Percentiles rank a stretch among this genome's conserved stretches.
phyloP scores from a whole-genome alignment of 2,329 filamentous ascomycete species.

The Diaporthe nobilis region DNA sequence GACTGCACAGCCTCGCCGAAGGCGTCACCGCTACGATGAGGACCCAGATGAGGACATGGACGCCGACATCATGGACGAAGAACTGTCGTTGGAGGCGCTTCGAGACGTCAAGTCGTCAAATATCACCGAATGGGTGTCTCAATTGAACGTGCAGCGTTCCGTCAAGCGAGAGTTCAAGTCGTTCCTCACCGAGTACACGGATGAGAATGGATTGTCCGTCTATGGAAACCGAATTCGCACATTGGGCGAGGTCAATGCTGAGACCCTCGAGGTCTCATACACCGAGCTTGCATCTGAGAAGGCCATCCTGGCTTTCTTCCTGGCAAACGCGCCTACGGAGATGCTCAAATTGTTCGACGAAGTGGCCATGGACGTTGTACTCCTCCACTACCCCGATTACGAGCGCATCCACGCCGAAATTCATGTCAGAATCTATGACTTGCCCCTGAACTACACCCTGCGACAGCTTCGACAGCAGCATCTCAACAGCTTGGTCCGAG shows the following conservation, averaged over 20 bases:
- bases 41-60: constrained; percentile 93
- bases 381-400: constrained; percentile 97
- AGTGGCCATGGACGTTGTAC: constrained; percentile 95
- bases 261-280: constrained; percentile 96
- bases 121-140: constrained; percentile 94
- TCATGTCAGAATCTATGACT: constrained; percentile 94
- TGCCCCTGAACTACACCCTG: constrained; percentile 95
- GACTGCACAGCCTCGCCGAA: constrained; percentile 85
- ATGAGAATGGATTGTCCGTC: constrained; percentile 89
- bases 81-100: constrained; percentile 91
- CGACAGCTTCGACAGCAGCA: constrained; percentile 95
- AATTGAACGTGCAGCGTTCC: constrained; percentile 89
- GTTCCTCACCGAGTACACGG: constrained; percentile 96
- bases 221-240: constrained; percentile 96
- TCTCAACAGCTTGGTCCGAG: constrained; percentile 93
- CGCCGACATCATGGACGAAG: constrained; percentile 94
- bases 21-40: constrained; percentile 93
- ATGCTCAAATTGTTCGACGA: constrained; percentile 97
- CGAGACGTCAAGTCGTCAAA: constrained; percentile 94
- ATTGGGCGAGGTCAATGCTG: constrained; percentile 96
- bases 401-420: constrained; percentile 98
- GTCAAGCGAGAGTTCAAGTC: constrained; percentile 98
- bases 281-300: constrained; percentile 92
- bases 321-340: constrained; percentile 95
- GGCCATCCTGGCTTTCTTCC: constrained; percentile 93